Evolutionary conservation across 352 stramenopile species (phyloP).

Genomic region (Blastocystis sp.): DNA sequence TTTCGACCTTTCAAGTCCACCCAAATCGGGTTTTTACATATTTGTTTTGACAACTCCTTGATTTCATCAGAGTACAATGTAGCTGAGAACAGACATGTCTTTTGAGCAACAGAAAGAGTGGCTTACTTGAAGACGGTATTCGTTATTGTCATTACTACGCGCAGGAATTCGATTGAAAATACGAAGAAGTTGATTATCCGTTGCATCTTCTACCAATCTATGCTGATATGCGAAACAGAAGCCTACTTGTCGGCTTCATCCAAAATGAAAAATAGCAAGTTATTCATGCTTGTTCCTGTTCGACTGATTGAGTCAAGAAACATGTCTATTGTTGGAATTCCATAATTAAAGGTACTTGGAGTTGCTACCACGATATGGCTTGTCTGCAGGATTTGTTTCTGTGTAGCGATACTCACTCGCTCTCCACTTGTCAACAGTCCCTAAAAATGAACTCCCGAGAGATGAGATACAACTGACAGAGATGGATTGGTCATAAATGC

Average conservation of each 20-base stretch:
- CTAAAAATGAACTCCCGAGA: neutral
- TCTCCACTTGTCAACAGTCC: constrained; percentile 66
- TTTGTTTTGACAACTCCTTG: constrained; percentile 64
- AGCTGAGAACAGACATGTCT: constrained; percentile 72
- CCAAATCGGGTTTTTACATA: constrained; percentile 69
- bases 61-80: constrained; percentile 69
- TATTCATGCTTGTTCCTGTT: constrained; percentile 62
- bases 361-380: constrained; percentile 70
- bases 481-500: constrained; percentile 31
- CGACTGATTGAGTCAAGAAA: constrained; percentile 63
- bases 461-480: neutral
- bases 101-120: neutral
- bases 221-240: neutral
- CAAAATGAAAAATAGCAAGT: constrained; percentile 68
- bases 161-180: constrained; percentile 67
- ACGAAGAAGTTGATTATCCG: constrained; percentile 62
- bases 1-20: constrained; percentile 71
- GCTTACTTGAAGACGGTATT: constrained; percentile 63
- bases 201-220: constrained; percentile 66
- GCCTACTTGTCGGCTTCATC: constrained; percentile 68
- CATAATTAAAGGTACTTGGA: constrained; percentile 61
- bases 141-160: constrained; percentile 19
- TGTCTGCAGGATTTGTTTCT: constrained; percentile 46
- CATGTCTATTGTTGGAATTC: neutral
- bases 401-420: neutral